Evolutionary conservation across 2,329 filamentous ascomycete genomes (phyloP).

Genomic region (Penicillium palitans): DNA sequence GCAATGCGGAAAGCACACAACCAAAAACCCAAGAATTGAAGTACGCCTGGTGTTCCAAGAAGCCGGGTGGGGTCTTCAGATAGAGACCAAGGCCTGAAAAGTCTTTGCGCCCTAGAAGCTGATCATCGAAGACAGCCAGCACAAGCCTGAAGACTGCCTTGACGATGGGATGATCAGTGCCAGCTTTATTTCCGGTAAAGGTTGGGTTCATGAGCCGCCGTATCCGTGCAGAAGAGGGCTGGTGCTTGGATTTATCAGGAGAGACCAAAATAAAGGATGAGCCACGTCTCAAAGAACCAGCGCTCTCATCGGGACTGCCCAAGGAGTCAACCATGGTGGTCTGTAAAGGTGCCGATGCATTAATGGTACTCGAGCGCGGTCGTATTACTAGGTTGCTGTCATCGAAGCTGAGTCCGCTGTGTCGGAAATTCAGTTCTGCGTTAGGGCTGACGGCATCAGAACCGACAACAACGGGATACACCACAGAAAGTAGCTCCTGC

Average conservation of each 20-base stretch:
- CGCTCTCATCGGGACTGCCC: conserved; percentile 49
- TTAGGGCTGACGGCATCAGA: conserved; percentile 80
- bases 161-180: conserved; percentile 67
- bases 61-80: conserved; percentile 84
- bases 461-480: conserved; percentile 87
- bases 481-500: conserved; percentile 71
- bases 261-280: conserved; percentile 92
- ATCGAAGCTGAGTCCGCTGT: conserved; percentile 79
- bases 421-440: conserved; percentile 80
- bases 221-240: conserved; percentile 62
- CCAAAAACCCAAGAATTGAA: conserved; percentile 89
- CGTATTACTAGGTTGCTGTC: conserved; percentile 82
- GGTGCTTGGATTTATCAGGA: conserved; percentile 61
- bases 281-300: conserved; percentile 70
- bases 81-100: conserved; percentile 86
- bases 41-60: conserved; percentile 90
- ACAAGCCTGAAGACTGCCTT: conserved; percentile 77
- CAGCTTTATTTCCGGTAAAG: conserved; percentile 49
- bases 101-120: conserved; percentile 82
- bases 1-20: conserved; percentile 70
- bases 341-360: conserved; percentile 63
- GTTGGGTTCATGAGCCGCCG: conserved; percentile 63
- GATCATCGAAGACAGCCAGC: conserved; percentile 78
- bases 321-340: conserved; percentile 63
- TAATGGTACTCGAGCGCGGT: conserved; percentile 62